A percentile compares a stretch with the other conserved stretches of the same genome.
These are phyloP conservation scores for Moesziomyces sp. DNA, from an alignment of 1,284 basidiomycete species.

Conservation along the genomic window DNA sequence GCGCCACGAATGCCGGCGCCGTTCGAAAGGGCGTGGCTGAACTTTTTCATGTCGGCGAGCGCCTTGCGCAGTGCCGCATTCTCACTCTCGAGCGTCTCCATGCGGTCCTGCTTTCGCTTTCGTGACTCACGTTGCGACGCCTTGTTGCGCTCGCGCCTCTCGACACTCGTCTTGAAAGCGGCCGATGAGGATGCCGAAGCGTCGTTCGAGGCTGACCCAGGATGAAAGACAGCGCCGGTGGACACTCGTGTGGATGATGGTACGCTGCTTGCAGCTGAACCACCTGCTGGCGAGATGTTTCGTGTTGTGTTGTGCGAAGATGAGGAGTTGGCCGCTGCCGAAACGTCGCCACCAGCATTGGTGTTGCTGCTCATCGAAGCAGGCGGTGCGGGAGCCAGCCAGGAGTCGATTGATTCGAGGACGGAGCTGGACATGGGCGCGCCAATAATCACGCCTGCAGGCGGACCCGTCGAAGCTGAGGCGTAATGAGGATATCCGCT, in stretches of 20 bases:
- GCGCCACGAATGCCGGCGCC: slow-evolving; percentile 33
- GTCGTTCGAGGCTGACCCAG: slow-evolving; percentile 12
- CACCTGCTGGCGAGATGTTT: slow-evolving; percentile 13
- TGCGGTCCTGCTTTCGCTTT: slow-evolving; percentile 45
- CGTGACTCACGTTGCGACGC: slow-evolving; percentile 50
- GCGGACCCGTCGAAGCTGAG: slow-evolving; percentile 10
- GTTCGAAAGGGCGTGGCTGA: slow-evolving; percentile 35
- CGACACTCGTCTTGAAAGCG: slow-evolving; percentile 46
- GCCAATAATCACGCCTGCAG: slow-evolving; percentile 24
- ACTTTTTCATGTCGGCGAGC: slow-evolving; percentile 41
- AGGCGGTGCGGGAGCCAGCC: slow-evolving; percentile 27
- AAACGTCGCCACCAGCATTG: no score
- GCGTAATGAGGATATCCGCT: slow-evolving; percentile 2
- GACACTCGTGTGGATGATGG: slow-evolving; percentile 9
- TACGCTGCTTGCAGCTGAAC: slow-evolving; percentile 2
- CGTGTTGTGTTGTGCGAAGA: slow-evolving; percentile 4
- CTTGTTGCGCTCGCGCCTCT: slow-evolving; percentile 49
- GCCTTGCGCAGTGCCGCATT: slow-evolving; percentile 49
- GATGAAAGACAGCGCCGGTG: slow-evolving; percentile 13
- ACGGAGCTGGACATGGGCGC: slow-evolving; percentile 18
- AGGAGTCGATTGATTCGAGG: slow-evolving; percentile 33
- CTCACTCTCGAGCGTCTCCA: slow-evolving; percentile 46
- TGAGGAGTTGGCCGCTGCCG: no score
- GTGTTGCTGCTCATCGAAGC: slow-evolving; percentile 4
- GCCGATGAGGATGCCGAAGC: slow-evolving; percentile 6